A percentile compares a stretch with the other conserved stretches of the same genome.
Conservation (phyloP, 139 green algal species). For the Coelastrella sp. region DNA sequence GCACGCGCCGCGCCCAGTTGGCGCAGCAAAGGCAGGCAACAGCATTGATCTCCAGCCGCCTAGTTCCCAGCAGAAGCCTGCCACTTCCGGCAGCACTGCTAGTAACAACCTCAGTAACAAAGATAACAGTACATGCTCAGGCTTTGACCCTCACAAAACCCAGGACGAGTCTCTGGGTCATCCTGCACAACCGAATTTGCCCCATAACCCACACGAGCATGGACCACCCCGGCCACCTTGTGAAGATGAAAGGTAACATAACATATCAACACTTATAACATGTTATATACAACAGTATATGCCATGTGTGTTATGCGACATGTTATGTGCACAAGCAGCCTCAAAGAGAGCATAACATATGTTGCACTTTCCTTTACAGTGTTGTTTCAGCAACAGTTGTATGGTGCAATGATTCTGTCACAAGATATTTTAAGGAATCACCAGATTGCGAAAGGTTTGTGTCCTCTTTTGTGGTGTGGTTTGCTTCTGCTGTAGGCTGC, state of each 20-base stretch:
- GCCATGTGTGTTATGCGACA: no score
- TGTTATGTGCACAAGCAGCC: no score
- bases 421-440: no score
- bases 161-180: background rate
- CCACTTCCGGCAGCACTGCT: background rate
- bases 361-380: no score
- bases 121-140: no score
- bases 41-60: background rate
- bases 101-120: no score
- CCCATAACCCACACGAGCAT: background rate
- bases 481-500: background rate
- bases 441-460: no score
- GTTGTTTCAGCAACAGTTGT: no score
- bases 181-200: background rate
- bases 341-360: no score
- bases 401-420: no score
- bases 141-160: constrained; percentile 21
- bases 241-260: constrained; percentile 26
- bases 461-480: background rate
- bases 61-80: background rate
- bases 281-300: background rate
- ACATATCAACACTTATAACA: no score
- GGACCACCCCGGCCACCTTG: constrained; percentile 23
- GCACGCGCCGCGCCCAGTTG: background rate
- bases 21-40: background rate